phyloP scores from a whole-genome alignment of 257 asterid genomes.

The Nicotiana noctiflora region DNA sequence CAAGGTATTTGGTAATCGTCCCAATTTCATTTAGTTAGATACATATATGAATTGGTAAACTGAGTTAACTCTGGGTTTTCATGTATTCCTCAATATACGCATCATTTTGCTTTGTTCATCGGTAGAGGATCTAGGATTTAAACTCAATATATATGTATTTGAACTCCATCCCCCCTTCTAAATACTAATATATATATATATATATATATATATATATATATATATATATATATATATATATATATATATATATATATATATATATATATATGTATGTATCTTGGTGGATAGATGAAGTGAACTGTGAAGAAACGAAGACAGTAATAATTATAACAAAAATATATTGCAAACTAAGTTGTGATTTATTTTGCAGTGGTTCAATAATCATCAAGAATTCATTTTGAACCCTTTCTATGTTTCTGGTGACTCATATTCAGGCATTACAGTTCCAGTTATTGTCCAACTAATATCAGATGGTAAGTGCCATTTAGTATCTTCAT shows the following conservation, averaged over 20 bases:
- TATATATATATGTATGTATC: too few species aligned
- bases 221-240: too few species aligned
- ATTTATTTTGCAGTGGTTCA: slow-evolving; percentile 31
- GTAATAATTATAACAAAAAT: too few species aligned
- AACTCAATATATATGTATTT: background rate
- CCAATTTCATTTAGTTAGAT: background rate
- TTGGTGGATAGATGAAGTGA: too few species aligned
- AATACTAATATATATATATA: too few species aligned
- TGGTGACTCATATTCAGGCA: slow-evolving; percentile 41
- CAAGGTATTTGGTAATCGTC: slow-evolving; percentile 7
- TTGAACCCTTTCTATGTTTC: slow-evolving; percentile 23
- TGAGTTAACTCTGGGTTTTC: background rate
- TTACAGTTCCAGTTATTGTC: slow-evolving; percentile 24
- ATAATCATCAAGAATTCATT: slow-evolving; percentile 21
- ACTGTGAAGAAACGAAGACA: too few species aligned
- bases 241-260: too few species aligned
- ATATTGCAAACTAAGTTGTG: background rate
- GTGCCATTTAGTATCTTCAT: background rate
- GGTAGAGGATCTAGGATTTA: background rate
- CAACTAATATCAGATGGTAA: slow-evolving; percentile 24
- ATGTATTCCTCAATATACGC: background rate
- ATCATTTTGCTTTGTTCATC: background rate
- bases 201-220: too few species aligned
- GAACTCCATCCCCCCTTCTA: too few species aligned
- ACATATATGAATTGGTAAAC: background rate